Base-by-base conservation (phyloP, 306 rosid species). In the Cicer cuneatum region DNA sequence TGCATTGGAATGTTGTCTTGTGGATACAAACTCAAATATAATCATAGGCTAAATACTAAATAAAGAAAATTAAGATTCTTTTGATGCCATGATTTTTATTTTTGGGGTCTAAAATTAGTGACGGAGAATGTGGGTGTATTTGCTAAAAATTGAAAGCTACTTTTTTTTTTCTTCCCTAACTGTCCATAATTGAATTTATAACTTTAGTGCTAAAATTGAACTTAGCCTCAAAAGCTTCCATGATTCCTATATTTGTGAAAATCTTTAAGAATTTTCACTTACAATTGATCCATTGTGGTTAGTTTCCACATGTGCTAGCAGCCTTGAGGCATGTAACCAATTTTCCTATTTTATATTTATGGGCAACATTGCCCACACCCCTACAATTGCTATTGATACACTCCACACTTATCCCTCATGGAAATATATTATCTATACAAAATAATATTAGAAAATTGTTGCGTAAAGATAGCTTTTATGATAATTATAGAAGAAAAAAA, bases 121-220 rank as follows among this genome's bases (percentile, higher is more conserved):
- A 24, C 33, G 0, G 41, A 68, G 54, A 72, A 51, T 14, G 35
- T 62, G 66, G 51, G 58, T 71, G 43, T 14, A 15, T 62, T 81
- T 73, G 47, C 75, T 43, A 8, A 73, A 35, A 66, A 52, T 69
- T 41, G 73, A 41, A 47, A 16, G 42, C 7, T 1, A 29, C 2
- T 71, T 38, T 4, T 70, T 35, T 73, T 62, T 46, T 16, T 42
- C 68, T 29, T 3, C 33, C 33, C 33, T 33, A 80, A 73, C 70
- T 12, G 15, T 16, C 71, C 24, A 62, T 71, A 47, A 57, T 69
- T 73, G 63, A 46, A 59, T 76, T 72, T 41, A 18, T 48, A 40
- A 46, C 18, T 10, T 62, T 16, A 6, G 5, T 62, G 52, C 53
- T 65, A 42, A 18, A 42, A 18, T 41, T 65, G 11, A 19, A 15